Percentiles rank a stretch among this genome's conserved stretches.
These are phyloP conservation scores for Spinacia oleracea DNA, from an alignment of 179 eudicot genomes.

Conservation along the genomic window DNA sequence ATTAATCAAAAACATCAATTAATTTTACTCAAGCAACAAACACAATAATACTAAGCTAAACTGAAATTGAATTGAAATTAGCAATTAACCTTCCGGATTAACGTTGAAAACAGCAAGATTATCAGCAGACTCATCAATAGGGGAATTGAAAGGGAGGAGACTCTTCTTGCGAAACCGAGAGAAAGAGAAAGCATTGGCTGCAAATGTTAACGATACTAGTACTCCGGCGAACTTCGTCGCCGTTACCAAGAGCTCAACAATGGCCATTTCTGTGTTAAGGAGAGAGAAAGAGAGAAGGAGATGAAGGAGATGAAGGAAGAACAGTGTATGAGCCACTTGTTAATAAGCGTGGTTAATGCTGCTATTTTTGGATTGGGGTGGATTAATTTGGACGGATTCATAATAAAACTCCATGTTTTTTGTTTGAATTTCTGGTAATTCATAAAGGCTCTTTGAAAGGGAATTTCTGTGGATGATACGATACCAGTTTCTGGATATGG, in stretches of 20 bases:
- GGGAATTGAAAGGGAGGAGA: conserved; percentile 57
- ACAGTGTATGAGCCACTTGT: not conserved
- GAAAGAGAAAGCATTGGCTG: conserved; percentile 75
- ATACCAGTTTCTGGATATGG: too few species aligned
- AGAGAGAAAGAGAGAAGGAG: not conserved
- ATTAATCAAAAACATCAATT: not conserved
- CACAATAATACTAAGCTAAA: not conserved
- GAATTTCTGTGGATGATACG: not conserved
- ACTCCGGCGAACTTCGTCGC: conserved; percentile 92
- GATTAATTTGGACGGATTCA: not conserved
- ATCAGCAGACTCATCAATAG: conserved; percentile 72
- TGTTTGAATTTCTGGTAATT: conserved; percentile 4
- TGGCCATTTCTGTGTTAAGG: conserved; percentile 37
- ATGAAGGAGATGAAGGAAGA: not conserved
- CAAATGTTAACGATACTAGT: conserved; percentile 57
- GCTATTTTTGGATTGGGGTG: not conserved
- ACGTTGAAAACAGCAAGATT: conserved; percentile 67
- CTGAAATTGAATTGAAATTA: not conserved
- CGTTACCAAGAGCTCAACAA: conserved; percentile 45
- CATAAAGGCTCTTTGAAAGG: not conserved
- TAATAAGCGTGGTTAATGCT: not conserved
- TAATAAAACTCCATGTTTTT: not conserved
- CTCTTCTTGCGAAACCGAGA: conserved; percentile 70
- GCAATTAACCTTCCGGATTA: conserved; percentile 23
- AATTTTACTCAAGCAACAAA: not conserved